These are phyloP conservation scores for Botryotinia convoluta DNA, from an alignment of 2,329 filamentous ascomycete genomes.

Conservation along the genomic window DNA sequence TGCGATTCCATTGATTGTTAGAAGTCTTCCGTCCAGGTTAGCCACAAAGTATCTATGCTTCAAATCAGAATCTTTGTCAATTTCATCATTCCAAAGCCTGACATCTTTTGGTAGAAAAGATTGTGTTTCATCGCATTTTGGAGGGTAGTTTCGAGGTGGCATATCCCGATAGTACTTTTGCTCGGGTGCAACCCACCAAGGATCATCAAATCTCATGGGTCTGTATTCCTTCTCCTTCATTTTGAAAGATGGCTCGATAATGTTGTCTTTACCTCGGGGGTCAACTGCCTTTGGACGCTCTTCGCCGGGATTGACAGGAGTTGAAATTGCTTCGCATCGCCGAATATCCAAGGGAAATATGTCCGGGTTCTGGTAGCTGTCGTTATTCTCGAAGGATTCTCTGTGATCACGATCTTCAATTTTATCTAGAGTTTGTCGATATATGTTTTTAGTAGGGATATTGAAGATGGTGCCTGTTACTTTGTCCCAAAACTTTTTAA, in stretches of 20 bases:
- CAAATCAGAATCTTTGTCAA: constrained; percentile 24
- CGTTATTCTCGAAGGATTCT: background rate
- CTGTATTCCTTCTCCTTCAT: constrained; percentile 13
- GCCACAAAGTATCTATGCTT: constrained; percentile 32
- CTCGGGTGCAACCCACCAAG: constrained; percentile 31
- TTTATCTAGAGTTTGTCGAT: background rate
- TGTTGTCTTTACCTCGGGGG: background rate
- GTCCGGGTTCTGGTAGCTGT: constrained; percentile 13
- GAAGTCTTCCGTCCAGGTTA: constrained; percentile 31
- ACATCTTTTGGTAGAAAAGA: constrained; percentile 25
- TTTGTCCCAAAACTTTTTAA: constrained; percentile 33
- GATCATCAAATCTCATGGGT: constrained; percentile 26
- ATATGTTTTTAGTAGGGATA: constrained; percentile 26
- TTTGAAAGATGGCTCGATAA: constrained; percentile 8
- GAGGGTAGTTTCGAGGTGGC: constrained; percentile 28
- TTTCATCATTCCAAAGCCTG: constrained; percentile 28
- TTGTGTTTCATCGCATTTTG: constrained; percentile 11
- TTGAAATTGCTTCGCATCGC: constrained; percentile 19
- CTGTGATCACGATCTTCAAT: background rate
- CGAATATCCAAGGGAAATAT: constrained; percentile 36
- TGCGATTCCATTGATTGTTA: constrained; percentile 34
- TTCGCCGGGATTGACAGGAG: background rate
- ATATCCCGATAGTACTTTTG: constrained; percentile 27
- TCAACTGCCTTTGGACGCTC: background rate
- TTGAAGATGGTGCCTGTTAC: constrained; percentile 36